Evolutionary conservation across 2,329 filamentous ascomycete species (phyloP).

Genomic region (Diaporthe longicolla): DNA sequence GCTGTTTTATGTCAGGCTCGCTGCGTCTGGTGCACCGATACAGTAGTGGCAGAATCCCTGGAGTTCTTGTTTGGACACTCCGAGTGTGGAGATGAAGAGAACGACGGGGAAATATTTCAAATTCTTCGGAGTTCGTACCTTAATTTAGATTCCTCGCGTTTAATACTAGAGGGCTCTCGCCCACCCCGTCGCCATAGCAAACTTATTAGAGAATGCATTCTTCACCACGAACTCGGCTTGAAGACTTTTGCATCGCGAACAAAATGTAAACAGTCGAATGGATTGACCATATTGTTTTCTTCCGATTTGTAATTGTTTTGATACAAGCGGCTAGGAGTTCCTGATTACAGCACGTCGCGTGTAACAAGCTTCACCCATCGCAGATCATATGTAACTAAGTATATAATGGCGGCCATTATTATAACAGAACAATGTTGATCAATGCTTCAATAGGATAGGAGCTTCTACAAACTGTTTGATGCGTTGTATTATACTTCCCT

Average conservation of each 20-base stretch:
- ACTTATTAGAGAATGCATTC: neutral
- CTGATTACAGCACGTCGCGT: neutral
- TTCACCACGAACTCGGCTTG: neutral
- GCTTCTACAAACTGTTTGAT: no score
- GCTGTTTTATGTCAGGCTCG: slow-evolving; percentile 56
- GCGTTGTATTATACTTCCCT: no score
- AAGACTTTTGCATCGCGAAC: neutral
- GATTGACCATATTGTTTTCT: neutral
- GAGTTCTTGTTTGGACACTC: neutral
- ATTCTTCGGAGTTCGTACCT: neutral
- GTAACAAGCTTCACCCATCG: neutral
- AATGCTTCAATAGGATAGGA: neutral
- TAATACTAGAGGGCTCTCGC: slow-evolving; percentile 13
- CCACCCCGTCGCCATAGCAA: neutral
- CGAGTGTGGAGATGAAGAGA: neutral
- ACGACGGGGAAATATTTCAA: neutral
- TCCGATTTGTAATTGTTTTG: neutral
- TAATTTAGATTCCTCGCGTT: neutral
- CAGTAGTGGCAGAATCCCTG: neutral
- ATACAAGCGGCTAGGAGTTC: no score
- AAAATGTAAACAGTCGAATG: neutral
- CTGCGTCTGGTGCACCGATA: slow-evolving; percentile 21
- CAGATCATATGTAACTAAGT: neutral
- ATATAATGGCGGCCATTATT: neutral
- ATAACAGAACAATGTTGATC: neutral